Base-by-base conservation (phyloP, 2,329 filamentous ascomycete species). In the Aureobasidium uvarum region DNA sequence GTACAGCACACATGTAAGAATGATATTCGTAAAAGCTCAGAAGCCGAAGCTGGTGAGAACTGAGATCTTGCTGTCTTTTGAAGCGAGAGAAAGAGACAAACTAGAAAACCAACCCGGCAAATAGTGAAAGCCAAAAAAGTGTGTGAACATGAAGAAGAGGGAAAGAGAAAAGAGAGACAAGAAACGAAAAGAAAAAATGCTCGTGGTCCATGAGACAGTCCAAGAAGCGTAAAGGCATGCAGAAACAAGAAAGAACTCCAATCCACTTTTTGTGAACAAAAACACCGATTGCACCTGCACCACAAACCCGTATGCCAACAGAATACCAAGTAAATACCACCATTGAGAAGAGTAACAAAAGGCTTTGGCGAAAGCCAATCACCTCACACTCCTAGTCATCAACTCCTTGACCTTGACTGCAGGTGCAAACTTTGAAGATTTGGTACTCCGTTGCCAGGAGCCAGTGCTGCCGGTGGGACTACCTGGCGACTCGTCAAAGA, bases 401-500 rank as follows among this genome's bases (percentile, higher is more conserved):
- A 65, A 31, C 25, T 59, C 63, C 41, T 52, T 65, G 54, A 65
- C 63, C 33, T 25, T 59, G 38, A 59, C 31, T 1, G 54, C 33
- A 18, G 56, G 18, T 4, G 52, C 58, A 13, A 28, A 43, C 45
- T 65, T 65, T 16, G 41, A 48, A 2, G 56, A 48, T 5, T 23
- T 43, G 41, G 36, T 38, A 16, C 23, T 56, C 41, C 38, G 51
- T 31, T 56, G 51, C 63, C 63, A 65, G 7, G 51, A 58, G 1
- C 36, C 51, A 16, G 31, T 41, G 54, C 63, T 65, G 28, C 28
- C 45, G 10, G 63, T 58, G 7, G 60, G 60, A 33, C 48, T 54
- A 11, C 46, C 48, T 1, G 60, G 60, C 14, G 46, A 51, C 1
- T 63, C 48, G 10, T 20, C n/a, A 83, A 92, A 96, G 77, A 96